Evolutionary conservation across 2,329 filamentous ascomycete genomes (phyloP).

Genomic region (Phyllosticta ampelicida): DNA sequence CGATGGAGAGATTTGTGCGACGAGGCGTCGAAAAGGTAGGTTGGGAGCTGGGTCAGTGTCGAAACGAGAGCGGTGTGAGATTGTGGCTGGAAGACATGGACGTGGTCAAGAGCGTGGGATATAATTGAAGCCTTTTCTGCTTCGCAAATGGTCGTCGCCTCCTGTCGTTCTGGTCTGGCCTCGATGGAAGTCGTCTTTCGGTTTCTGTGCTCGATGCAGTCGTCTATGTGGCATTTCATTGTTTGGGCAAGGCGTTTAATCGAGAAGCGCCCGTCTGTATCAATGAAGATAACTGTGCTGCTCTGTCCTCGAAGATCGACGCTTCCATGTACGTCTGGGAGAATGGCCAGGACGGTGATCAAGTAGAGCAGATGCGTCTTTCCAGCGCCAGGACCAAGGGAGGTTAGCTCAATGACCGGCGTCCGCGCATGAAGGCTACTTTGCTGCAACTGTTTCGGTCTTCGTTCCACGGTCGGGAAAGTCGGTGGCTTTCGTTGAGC

Average conservation of each 20-base stretch:
- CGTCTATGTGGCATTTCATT: constrained; percentile 20
- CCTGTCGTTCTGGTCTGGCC: background rate
- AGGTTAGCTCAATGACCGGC: constrained; percentile 45
- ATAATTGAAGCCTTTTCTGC: constrained; percentile 21
- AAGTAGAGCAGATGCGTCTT: constrained; percentile 51
- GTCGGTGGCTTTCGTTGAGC: constrained; percentile 10
- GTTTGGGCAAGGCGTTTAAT: constrained; percentile 35
- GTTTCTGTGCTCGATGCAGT: background rate
- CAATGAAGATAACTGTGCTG: constrained; percentile 44
- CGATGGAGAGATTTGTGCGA: constrained; percentile 38
- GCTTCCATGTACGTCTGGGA: constrained; percentile 31
- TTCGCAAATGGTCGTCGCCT: background rate
- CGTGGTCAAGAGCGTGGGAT: constrained; percentile 37
- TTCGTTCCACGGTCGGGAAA: constrained; percentile 13
- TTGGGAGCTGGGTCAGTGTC: constrained; percentile 37
- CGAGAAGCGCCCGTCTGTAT: constrained; percentile 46
- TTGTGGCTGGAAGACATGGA: constrained; percentile 49
- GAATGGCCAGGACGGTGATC: constrained; percentile 39
- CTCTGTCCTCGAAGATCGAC: constrained; percentile 34
- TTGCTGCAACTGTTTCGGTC: constrained; percentile 8
- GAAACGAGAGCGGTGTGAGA: constrained; percentile 40
- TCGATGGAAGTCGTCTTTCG: background rate
- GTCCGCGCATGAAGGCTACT: background rate
- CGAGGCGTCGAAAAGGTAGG: constrained; percentile 38
- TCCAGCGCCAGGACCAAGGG: constrained; percentile 40